Conservation (phyloP, 768 basidiomycete genomes). For the Candolleomyces aberdarensis region DNA sequence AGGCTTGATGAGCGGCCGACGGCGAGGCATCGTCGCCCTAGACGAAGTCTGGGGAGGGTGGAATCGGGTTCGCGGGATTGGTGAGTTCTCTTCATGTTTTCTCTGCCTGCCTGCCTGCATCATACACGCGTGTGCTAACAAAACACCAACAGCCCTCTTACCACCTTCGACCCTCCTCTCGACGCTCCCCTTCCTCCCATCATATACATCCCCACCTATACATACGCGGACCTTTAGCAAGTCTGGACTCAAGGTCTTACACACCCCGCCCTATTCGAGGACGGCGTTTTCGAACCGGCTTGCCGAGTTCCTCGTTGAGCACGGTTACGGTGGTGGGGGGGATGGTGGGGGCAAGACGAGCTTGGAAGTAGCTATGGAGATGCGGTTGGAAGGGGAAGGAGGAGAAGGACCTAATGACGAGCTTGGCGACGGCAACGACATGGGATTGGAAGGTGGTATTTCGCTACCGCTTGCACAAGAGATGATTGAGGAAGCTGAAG, state of each 20-base stretch:
- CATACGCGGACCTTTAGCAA: constrained; percentile 56
- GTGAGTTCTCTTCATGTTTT: constrained; percentile 46
- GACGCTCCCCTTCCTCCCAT: constrained; percentile 64
- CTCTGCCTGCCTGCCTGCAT: background rate
- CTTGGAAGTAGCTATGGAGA: constrained; percentile 64
- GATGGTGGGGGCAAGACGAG: constrained; percentile 53
- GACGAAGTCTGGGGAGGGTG: constrained; percentile 96
- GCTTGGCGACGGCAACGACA: constrained; percentile 1
- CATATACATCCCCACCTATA: constrained; percentile 66
- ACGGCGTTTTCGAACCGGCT: constrained; percentile 69
- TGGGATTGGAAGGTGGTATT: background rate
- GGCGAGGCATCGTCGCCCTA: constrained; percentile 68
- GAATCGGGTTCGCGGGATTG: constrained; percentile 91
- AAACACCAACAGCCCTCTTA: constrained; percentile 62
- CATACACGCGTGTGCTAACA: background rate
- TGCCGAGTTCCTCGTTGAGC: constrained; percentile 38
- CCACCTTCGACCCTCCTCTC: constrained; percentile 85
- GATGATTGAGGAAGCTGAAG: constrained; percentile 5
- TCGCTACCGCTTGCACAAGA: constrained; percentile 1
- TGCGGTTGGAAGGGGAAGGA: constrained; percentile 78
- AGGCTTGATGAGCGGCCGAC: constrained; percentile 72
- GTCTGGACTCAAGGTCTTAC: constrained; percentile 77
- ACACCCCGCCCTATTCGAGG: constrained; percentile 74
- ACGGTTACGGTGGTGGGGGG: constrained; percentile 8
- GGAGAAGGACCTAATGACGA: constrained; percentile 68